Conservation (phyloP, 176 grass and related monocot genomes). For the Saccharum spontaneum region DNA sequence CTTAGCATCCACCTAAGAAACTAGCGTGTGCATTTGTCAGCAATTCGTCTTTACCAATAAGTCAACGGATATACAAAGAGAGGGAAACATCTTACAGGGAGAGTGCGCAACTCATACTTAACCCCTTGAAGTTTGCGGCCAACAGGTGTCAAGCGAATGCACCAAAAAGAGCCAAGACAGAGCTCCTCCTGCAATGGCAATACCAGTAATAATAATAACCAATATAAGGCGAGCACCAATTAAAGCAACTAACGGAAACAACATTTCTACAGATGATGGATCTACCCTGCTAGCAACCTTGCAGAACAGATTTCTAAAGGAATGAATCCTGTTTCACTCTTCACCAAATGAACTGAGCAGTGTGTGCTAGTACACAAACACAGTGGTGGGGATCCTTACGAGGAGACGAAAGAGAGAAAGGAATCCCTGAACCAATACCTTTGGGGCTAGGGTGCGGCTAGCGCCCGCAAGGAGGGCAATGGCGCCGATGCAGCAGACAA, state of each 20-base stretch:
- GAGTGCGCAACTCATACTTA: slow-evolving; percentile 76
- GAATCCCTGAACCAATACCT: slow-evolving; percentile 20
- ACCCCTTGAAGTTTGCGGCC: slow-evolving; percentile 35
- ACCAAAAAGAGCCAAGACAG: slow-evolving; percentile 20
- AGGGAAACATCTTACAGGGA: slow-evolving; percentile 62
- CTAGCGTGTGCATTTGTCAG: slow-evolving; percentile 1
- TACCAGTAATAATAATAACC: background rate
- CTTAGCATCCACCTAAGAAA: slow-evolving; percentile 64
- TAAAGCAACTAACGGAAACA: background rate
- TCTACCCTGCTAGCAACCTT: background rate
- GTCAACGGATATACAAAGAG: background rate
- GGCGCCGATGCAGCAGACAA: slow-evolving; percentile 10
- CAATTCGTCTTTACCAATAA: background rate
- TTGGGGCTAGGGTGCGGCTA: background rate
- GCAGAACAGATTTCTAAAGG: background rate
- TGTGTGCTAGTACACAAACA: background rate
- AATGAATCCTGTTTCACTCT: background rate
- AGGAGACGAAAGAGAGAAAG: background rate
- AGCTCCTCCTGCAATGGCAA: slow-evolving; percentile 9
- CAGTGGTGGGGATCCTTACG: background rate
- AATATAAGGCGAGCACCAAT: background rate
- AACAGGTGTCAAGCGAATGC: background rate
- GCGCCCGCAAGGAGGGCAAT: background rate
- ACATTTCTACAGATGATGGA: background rate
- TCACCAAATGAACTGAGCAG: background rate